Conservation (phyloP, 192 early-diverging fungal genomes). For the Podochytrium sp. region DNA sequence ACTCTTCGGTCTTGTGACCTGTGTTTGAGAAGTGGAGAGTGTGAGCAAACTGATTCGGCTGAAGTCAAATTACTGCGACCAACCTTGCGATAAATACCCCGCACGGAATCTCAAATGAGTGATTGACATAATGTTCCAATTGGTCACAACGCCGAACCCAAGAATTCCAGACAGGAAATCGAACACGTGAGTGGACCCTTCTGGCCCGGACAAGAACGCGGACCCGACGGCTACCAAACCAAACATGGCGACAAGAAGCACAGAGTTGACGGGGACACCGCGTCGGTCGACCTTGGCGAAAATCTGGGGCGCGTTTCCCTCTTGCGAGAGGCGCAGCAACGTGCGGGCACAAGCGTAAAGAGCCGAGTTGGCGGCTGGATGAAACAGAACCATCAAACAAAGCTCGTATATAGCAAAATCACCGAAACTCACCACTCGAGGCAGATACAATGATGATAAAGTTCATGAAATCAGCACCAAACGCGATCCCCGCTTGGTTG, state of each 20-base stretch:
- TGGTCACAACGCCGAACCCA: background rate
- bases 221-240: constrained; percentile 34
- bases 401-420: no score
- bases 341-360: constrained; percentile 75
- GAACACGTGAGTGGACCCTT: constrained; percentile 46
- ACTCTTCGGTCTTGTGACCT: constrained; percentile 17
- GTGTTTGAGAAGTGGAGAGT: no score
- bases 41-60: no score
- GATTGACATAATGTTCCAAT: constrained; percentile 23
- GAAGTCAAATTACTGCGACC: no score
- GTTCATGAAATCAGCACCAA: constrained; percentile 70
- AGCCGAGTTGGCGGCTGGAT: constrained; percentile 77
- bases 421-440: no score
- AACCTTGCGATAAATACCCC: constrained; percentile 24
- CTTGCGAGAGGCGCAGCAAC: constrained; percentile 60
- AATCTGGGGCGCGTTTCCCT: constrained; percentile 66
- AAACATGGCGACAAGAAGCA: constrained; percentile 59
- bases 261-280: constrained; percentile 70
- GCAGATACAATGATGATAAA: constrained; percentile 72
- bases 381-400: constrained; percentile 62
- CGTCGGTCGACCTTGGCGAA: constrained; percentile 51
- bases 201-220: background rate
- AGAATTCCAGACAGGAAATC: constrained; percentile 38
- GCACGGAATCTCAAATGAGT: constrained; percentile 49
- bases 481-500: constrained; percentile 55